phyloP scores from a whole-genome alignment of 805 yeast species.

The Yamadazyma akitaensis region DNA sequence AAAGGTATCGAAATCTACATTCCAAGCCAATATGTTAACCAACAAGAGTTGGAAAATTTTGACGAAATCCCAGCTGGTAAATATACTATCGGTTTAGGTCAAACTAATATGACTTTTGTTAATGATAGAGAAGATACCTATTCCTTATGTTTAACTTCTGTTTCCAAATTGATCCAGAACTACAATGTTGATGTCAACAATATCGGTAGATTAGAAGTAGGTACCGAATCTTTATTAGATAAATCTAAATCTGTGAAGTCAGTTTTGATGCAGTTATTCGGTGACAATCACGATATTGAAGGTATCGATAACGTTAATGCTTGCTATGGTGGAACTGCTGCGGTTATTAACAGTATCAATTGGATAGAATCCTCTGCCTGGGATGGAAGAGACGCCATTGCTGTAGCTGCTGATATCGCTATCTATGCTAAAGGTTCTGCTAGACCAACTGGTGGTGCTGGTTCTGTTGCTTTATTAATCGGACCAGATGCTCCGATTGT shows the following conservation, averaged over 20 bases:
- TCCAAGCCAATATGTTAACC: slow-evolving; percentile 72
- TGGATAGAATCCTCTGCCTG: slow-evolving; percentile 95
- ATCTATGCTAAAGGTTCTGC: slow-evolving; percentile 96
- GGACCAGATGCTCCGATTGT: slow-evolving; percentile 98
- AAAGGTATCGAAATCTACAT: slow-evolving; percentile 92
- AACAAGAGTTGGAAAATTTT: slow-evolving; percentile 77
- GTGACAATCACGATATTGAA: slow-evolving; percentile 85
- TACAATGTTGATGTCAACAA: slow-evolving; percentile 75
- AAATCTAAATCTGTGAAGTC: slow-evolving; percentile 96
- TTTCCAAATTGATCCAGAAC: slow-evolving; percentile 71
- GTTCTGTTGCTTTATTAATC: slow-evolving; percentile 88
- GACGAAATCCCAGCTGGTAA: slow-evolving; percentile 92
- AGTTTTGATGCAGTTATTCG: slow-evolving; percentile 90
- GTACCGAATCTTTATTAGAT: slow-evolving; percentile 95
- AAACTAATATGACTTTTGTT: slow-evolving; percentile 96
- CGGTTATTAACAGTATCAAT: slow-evolving; percentile 87
- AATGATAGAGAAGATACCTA: slow-evolving; percentile 97
- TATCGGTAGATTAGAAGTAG: slow-evolving; percentile 95
- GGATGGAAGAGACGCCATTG: slow-evolving; percentile 98
- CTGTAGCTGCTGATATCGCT: slow-evolving; percentile 97
- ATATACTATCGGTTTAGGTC: slow-evolving; percentile 98
- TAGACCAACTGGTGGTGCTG: slow-evolving; percentile 99
- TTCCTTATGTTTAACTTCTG: slow-evolving; percentile 89
- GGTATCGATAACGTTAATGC: slow-evolving; percentile 96
- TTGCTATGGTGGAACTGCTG: slow-evolving; percentile 97